phyloP scores from a whole-genome alignment of 73 alveolate genomes.

The Uronychia binucleata region DNA sequence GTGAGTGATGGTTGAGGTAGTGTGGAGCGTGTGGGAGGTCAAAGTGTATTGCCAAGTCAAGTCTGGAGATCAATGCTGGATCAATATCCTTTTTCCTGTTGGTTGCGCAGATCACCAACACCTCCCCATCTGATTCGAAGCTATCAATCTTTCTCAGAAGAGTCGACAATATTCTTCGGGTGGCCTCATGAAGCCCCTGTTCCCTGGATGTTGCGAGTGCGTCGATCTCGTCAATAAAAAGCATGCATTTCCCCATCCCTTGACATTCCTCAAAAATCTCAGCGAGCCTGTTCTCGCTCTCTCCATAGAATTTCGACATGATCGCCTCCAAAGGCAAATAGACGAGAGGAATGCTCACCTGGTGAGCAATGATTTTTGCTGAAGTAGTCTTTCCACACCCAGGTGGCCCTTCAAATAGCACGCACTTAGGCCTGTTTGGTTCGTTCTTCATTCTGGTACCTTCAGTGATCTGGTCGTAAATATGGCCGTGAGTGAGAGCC shows the following conservation, averaged over 20 bases:
- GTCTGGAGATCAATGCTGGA: slow-evolving; percentile 79
- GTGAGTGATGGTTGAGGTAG: background rate
- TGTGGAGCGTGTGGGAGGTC: background rate
- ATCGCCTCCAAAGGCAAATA: slow-evolving; percentile 28
- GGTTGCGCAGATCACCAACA: slow-evolving; percentile 83
- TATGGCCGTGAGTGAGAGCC: slow-evolving; percentile 81
- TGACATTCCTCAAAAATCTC: slow-evolving; percentile 7
- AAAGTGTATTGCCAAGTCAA: slow-evolving; percentile 70
- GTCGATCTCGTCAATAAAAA: slow-evolving; percentile 31
- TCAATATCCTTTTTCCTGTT: slow-evolving; percentile 87
- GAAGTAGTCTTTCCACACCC: slow-evolving; percentile 43
- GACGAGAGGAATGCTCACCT: slow-evolving; percentile 24
- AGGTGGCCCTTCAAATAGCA: slow-evolving; percentile 45
- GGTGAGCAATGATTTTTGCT: slow-evolving; percentile 19
- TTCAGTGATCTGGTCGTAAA: slow-evolving; percentile 80
- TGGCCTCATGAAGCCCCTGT: slow-evolving; percentile 28
- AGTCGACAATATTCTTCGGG: slow-evolving; percentile 14
- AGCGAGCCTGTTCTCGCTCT: slow-evolving; percentile 19
- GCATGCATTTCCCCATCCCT: background rate
- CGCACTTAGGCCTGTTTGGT: slow-evolving; percentile 64
- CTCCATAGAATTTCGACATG: slow-evolving; percentile 35
- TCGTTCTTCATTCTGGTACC: slow-evolving; percentile 87
- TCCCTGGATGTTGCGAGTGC: slow-evolving; percentile 31
- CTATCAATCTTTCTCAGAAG: slow-evolving; percentile 32
- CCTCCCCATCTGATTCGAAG: slow-evolving; percentile 51